Conservation (phyloP, 306 rosid genomes). For the Chamaecrista fasciculata region DNA sequence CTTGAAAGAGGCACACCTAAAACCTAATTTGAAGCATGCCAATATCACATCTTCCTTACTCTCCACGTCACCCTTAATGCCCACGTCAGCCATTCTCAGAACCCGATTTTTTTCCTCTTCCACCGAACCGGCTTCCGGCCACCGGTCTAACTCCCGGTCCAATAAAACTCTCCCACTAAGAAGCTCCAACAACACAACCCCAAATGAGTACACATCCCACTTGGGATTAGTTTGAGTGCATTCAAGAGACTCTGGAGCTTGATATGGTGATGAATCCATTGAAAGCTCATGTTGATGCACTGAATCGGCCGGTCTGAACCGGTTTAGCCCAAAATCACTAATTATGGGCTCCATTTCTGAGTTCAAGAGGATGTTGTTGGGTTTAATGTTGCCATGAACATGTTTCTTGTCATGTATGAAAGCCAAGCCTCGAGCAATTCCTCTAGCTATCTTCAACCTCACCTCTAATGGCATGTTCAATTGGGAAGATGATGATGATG, state of each 20-base stretch:
- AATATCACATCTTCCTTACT: conserved; percentile 53
- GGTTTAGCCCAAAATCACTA: conserved; percentile 69
- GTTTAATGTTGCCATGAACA: conserved; percentile 77
- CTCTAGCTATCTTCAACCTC: conserved; percentile 75
- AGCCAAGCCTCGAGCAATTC: conserved; percentile 67
- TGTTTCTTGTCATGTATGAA: conserved; percentile 87
- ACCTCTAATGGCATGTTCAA: conserved; percentile 48
- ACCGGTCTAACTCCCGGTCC: conserved; percentile 59
- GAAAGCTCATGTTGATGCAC: conserved; percentile 41
- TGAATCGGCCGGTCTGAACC: conserved; percentile 27
- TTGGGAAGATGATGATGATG: conserved; percentile 61
- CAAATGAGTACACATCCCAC: conserved; percentile 92
- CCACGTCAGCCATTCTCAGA: conserved; percentile 56
- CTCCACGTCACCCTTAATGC: conserved; percentile 54
- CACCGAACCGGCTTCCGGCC: conserved; percentile 39
- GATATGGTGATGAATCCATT: conserved; percentile 39
- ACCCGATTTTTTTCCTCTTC: conserved; percentile 59
- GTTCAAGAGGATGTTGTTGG: conserved; percentile 67
- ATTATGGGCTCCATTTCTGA: conserved; percentile 70
- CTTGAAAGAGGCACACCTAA: conserved; percentile 56
- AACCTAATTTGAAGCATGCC: conserved; percentile 64
- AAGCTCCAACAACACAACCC: conserved; percentile 74
- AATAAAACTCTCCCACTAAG: conserved; percentile 57
- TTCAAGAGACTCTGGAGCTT: conserved; percentile 76
- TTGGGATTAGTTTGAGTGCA: conserved; percentile 57